These are phyloP conservation scores for Scorias spongiosa DNA, from an alignment of 2,329 filamentous ascomycete species.

Conservation along the genomic window DNA sequence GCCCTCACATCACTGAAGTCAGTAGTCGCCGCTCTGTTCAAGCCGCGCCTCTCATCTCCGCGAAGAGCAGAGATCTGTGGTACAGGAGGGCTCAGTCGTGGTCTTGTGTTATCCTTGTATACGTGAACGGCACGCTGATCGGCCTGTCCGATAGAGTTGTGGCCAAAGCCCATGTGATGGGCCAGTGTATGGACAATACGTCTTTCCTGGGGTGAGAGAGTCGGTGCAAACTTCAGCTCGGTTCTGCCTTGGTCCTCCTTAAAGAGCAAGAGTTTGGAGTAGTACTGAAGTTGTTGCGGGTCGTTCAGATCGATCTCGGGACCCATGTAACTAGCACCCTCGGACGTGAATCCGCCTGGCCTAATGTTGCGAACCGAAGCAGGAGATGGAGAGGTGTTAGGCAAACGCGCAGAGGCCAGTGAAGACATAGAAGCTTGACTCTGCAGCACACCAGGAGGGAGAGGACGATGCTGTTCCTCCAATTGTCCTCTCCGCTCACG, in stretches of 20 bases:
- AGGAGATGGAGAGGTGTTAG: constrained; percentile 51
- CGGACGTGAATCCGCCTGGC: constrained; percentile 13
- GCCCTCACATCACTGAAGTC: constrained; percentile 79
- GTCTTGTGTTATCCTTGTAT: constrained; percentile 50
- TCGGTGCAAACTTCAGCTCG: constrained; percentile 67
- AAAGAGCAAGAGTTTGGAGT: constrained; percentile 80
- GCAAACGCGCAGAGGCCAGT: constrained; percentile 42
- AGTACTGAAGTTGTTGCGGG: constrained; percentile 70
- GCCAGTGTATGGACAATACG: constrained; percentile 86
- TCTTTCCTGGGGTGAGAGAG: constrained; percentile 67
- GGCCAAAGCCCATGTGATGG: constrained; percentile 84
- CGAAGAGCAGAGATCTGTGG: constrained; percentile 52
- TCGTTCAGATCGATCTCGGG: constrained; percentile 81
- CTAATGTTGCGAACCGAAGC: constrained; percentile 43
- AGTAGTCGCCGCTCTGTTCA: constrained; percentile 92
- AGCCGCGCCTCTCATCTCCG: constrained; percentile 65
- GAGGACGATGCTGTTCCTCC: constrained; percentile 85
- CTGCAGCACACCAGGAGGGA: constrained; percentile 50
- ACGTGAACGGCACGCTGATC: constrained; percentile 85
- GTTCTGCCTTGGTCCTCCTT: constrained; percentile 65
- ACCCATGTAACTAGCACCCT: constrained; percentile 22
- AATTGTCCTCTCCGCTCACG: constrained; percentile 87
- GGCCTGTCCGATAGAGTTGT: constrained; percentile 76
- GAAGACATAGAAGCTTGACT: constrained; percentile 79
- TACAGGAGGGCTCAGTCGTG: constrained; percentile 44